Base-by-base conservation (phyloP, 306 rosid species). In the Medicago lupulina region DNA sequence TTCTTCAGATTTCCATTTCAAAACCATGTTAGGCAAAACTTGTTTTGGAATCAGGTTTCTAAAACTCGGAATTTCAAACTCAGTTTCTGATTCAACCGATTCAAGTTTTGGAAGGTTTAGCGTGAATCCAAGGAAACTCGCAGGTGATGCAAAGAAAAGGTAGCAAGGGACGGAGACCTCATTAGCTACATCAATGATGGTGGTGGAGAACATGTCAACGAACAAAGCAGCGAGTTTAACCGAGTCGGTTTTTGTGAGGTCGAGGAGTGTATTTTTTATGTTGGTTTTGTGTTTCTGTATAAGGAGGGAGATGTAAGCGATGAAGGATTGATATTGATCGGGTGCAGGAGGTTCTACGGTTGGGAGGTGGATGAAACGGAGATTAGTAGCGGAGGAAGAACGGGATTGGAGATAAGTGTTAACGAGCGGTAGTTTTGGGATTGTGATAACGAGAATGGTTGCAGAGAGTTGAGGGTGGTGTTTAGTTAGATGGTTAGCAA, bases 91-190 rank as follows among this genome's bases (percentile, higher is more conserved):
- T 11, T 80, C 79, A 2, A 9, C 4, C 3, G 59, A 5, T 49
- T 73, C 25, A 59, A 59, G 19, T 18, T 34, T 46, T 1, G 84
- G 74, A 1, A 86, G 41, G 55, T 86, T 84, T 43, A 88, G 82
- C 71, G 50, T 6, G 67, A 87, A 84, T 55, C 87, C 74, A 41
- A 87, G 81, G 72, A 86, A 89, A 16, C 83, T 70, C 55, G 90
- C 90, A 11, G 92, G 84, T 4, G 92, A 86, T 0, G 88, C 58
- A 70, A 73, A 89, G 73, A 49, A 86, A n/a, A 90, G 86, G 87
- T 86, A 88, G 79, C 85, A 86, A 62, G 90, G 85, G 75, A 88
- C 2, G 39, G 60, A 53, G 58, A 90, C 80, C 58, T 88, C 96
- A 39, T 74, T 43, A 8, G 96, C 92, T n/a, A 90, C 89, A 62